Percentiles rank a stretch among this genome's conserved stretches.
Conservation (phyloP, 768 basidiomycete genomes). For the Sporobolomyces pararoseus region DNA sequence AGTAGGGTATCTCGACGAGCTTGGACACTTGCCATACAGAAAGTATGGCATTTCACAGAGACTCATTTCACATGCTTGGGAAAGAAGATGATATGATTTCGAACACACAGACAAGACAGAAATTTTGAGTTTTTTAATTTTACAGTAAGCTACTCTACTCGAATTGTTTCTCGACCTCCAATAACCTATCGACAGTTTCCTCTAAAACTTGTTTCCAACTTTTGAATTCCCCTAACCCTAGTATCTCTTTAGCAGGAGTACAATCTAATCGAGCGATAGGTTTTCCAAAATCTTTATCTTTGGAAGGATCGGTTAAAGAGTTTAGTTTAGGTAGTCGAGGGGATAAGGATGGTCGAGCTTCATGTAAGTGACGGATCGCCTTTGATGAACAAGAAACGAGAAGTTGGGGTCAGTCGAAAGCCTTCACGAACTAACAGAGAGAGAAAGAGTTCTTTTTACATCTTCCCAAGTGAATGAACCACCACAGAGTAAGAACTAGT, state of each 20-base stretch:
- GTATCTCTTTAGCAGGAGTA: conserved; percentile 24
- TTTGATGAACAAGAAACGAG: neutral
- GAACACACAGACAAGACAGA: too few species aligned
- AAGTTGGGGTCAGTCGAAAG: neutral
- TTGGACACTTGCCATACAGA: too few species aligned
- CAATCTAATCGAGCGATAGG: conserved; percentile 38
- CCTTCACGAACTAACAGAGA: neutral
- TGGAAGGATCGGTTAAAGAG: neutral
- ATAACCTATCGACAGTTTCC: conserved; percentile 38
- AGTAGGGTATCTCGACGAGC: too few species aligned
- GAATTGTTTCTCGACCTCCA: conserved; percentile 41
- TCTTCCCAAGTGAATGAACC: conserved; percentile 45
- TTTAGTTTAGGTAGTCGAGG: conserved; percentile 34
- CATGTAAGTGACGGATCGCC: conserved; percentile 31
- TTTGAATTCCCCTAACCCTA: conserved; percentile 36
- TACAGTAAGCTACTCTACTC: neutral
- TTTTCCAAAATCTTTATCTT: conserved; percentile 19
- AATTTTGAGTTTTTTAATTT: too few species aligned
- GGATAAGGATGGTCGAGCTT: conserved; percentile 20
- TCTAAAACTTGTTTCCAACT: conserved; percentile 32
- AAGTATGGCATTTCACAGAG: too few species aligned
- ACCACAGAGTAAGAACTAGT: conserved; percentile 41
- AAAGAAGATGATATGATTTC: too few species aligned
- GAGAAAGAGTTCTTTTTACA: conserved; percentile 16
- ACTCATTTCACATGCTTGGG: too few species aligned